Evolutionary conservation across 2,329 filamentous ascomycete genomes (phyloP), one percentile per base, ranked within the genome.

Genomic region (Colletotrichum tabaci): DNA sequence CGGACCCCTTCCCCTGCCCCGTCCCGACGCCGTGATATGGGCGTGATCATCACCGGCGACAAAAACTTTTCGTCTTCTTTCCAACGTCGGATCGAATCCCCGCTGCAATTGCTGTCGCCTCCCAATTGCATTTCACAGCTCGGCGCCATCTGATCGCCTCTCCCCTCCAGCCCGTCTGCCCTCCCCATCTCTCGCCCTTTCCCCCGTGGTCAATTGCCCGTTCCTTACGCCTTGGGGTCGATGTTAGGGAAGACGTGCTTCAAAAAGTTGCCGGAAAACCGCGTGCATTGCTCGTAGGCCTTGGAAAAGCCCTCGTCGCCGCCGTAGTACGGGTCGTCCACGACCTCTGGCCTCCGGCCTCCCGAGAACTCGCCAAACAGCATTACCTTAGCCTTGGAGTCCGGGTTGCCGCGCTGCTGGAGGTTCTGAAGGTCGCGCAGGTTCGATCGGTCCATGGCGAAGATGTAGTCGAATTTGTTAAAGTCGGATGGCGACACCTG

Each of bases 271-370:
- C 87, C 88, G 2, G 93, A 92, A 80, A 97, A 98, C 73, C 92
- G 86, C 71, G 87, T 84, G 74, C 92, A 92, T 86, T 98, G 95
- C 83, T 96, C 90, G 82, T 93, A 98, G n/a, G 95, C 94, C 78
- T 88, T 89, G 77, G 93, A 90, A 79, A 98, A 98, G 2, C 94
- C 95, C 75, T 93, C 89, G 4, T 86, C 84, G 15, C 90, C 94
- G n/a, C 94, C 95, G 81, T 98, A 98, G 83, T 98, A 99, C 16
- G 96, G 96, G 81, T 98, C 96, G 70, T 89, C 85, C 10, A 98
- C 91, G 58, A 94, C 88, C 84, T 98, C 93, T 23, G 88, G 86
- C 76, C 83, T 89, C 70, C 77, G 77, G 44, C 85, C 89, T 4
- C 93, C 93, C 77, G 93, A 95, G 76, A 86, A 91, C 77, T 95